phyloP scores from a whole-genome alignment of 805 yeast genomes.

The Monosporozyma siamensis region DNA sequence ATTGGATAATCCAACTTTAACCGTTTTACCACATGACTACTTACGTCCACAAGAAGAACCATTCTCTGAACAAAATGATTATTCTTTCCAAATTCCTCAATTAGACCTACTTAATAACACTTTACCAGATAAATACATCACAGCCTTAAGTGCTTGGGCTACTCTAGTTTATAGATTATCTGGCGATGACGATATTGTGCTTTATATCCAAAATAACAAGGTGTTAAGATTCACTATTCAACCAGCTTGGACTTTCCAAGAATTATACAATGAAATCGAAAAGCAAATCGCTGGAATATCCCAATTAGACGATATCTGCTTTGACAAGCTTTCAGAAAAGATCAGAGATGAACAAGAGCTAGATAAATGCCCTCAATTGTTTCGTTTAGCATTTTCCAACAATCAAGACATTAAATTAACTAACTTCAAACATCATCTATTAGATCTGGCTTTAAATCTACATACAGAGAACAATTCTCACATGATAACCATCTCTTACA shows the following conservation, averaged over 20 bases:
- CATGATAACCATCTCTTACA: constrained; percentile 39
- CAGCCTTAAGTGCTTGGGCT: constrained; percentile 57
- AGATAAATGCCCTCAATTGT: constrained; percentile 54
- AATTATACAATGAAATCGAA: constrained; percentile 39
- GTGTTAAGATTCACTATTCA: constrained; percentile 56
- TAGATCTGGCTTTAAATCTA: constrained; percentile 37
- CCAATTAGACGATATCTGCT: constrained; percentile 31
- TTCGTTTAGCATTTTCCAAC: constrained; percentile 38
- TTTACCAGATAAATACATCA: constrained; percentile 33
- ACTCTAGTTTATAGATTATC: constrained; percentile 69
- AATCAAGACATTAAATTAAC: constrained; percentile 33
- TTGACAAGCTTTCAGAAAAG: constrained; percentile 46
- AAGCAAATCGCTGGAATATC: constrained; percentile 27
- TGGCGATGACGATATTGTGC: constrained; percentile 89
- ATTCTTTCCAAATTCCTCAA: constrained; percentile 29
- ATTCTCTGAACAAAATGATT: constrained; percentile 51
- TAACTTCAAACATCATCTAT: constrained; percentile 31
- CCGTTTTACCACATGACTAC: constrained; percentile 82
- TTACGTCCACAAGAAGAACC: constrained; percentile 65
- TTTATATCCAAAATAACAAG: constrained; percentile 41
- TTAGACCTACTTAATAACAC: constrained; percentile 18
- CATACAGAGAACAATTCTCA: constrained; percentile 9
- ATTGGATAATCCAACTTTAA: constrained; percentile 72
- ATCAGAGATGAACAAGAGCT: constrained; percentile 42
- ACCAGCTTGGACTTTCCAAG: constrained; percentile 44